A percentile compares a stretch with the other conserved stretches of the same genome.
Evolutionary conservation across 108 stramenopile species (phyloP).

Genomic region (Aurantiochytrium sp.): DNA sequence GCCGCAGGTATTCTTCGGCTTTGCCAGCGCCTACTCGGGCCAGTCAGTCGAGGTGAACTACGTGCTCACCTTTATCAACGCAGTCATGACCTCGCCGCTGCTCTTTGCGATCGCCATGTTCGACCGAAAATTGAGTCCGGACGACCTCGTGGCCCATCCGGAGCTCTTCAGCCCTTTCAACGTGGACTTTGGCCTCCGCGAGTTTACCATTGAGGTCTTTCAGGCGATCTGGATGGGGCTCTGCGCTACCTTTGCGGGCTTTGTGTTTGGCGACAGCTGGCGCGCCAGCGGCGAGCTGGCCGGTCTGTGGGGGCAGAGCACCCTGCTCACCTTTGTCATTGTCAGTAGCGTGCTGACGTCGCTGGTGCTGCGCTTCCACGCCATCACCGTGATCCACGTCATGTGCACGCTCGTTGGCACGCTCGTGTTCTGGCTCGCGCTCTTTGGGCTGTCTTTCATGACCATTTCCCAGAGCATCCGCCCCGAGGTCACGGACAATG

Average conservation of each 20-base stretch:
- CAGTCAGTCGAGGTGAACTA: slow-evolving; percentile 40
- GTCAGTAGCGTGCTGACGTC: background rate
- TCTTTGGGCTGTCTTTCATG: background rate
- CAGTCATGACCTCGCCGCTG: slow-evolving; percentile 48
- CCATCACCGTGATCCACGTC: background rate
- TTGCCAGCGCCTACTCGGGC: slow-evolving; percentile 47
- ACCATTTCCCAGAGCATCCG: background rate
- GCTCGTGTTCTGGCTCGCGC: background rate
- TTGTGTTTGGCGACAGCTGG: background rate
- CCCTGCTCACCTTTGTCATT: background rate
- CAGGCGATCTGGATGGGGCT: background rate
- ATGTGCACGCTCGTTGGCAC: background rate
- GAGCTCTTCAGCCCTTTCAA: background rate
- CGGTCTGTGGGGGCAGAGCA: background rate
- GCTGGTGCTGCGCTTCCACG: background rate
- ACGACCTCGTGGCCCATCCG: background rate
- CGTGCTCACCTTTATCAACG: slow-evolving; percentile 52
- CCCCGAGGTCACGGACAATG: background rate
- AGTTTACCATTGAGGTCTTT: background rate
- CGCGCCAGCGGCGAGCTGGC: background rate
- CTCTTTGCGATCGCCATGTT: slow-evolving; percentile 54
- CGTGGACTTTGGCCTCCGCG: background rate
- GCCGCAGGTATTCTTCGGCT: slow-evolving; percentile 52
- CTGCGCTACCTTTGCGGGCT: background rate
- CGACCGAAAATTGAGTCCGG: slow-evolving; percentile 49